Evolutionary conservation across 345 rosid species (phyloP), one percentile per base, ranked within the genome.

Genomic region (Heritiera fomes): DNA sequence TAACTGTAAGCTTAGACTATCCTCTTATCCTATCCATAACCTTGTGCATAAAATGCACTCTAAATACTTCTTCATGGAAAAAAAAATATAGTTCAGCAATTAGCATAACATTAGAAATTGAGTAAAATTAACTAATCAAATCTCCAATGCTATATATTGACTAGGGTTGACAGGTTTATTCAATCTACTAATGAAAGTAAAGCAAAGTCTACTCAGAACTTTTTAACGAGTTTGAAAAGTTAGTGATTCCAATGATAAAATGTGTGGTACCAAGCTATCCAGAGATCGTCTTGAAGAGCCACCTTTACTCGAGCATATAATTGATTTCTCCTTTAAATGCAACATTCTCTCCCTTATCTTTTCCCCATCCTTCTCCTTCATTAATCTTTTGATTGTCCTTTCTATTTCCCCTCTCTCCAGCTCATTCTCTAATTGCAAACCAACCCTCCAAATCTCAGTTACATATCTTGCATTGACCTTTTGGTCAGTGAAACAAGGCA

Each of bases 401-500:
- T 73, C 74, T 1, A 80, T 60, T 12, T 77, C 81, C 61, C 71
- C 80, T 70, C 83, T 83, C 14, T 68, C 79, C 11, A 52, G 41
- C 74, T 78, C 85, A 9, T 76, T 82, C 56, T 82, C 83, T 55
- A 81, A 41, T 55, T 76, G 72, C 53, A 82, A 9, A 4, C 90
- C 90, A 32, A 77, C 71, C 75, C 45, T 67, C 88, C 90, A 85
- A 3, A 82, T 62, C 3, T 69, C 71, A 61, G 77, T 83, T 5
- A 84, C 58, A 23, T 49, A 77, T 62, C 84, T 78, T 11, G 83
- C 69, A 56, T 82, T 85, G 14, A 84, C 76, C 56, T 8, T 46
- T 52, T 85, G 85, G 60, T 87, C 88, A 11, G 79, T 81, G n/a
- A 87, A 85, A 58, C 72, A 75, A 18, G 88, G 87, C 77, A 78